Evolutionary conservation across 2,329 filamentous ascomycete genomes (phyloP).

Genomic region (Fonsecaea pedrosoi): DNA sequence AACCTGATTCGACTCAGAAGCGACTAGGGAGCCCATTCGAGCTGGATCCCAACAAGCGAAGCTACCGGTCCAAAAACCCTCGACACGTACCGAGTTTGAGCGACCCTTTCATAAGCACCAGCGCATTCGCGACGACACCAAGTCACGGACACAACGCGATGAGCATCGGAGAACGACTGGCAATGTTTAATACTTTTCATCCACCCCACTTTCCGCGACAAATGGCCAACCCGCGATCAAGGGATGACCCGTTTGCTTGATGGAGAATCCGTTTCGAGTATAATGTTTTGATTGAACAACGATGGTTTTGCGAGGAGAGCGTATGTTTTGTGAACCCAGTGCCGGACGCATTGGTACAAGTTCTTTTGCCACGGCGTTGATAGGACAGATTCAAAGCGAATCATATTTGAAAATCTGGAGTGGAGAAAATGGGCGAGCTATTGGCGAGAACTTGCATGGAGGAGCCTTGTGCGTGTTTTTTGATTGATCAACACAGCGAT

Average conservation of each 20-base stretch:
- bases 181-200: conserved; percentile 35
- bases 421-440: not conserved
- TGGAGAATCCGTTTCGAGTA: not conserved
- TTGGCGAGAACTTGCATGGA: conserved; percentile 4
- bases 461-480: not conserved
- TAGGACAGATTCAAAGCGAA: conserved; percentile 2
- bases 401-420: conserved; percentile 6
- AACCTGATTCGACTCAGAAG: conserved; percentile 49
- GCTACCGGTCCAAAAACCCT: conserved; percentile 44
- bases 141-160: conserved; percentile 33
- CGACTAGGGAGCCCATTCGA: conserved; percentile 58
- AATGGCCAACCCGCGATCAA: conserved; percentile 13
- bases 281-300: not conserved
- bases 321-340: not conserved
- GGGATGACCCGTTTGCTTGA: conserved; percentile 37
- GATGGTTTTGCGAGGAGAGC: conserved; percentile 1
- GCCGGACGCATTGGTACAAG: conserved; percentile 2
- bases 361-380: conserved; percentile 15
- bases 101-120: conserved; percentile 50
- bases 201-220: conserved; percentile 30
- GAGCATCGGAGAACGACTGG: conserved; percentile 38
- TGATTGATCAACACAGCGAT: conserved; percentile 2
- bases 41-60: conserved; percentile 46
- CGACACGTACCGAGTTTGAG: conserved; percentile 53
- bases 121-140: conserved; percentile 33